Evolutionary conservation across 2,329 filamentous ascomycete species (phyloP).

Genomic region (Aspergillus sp.): DNA sequence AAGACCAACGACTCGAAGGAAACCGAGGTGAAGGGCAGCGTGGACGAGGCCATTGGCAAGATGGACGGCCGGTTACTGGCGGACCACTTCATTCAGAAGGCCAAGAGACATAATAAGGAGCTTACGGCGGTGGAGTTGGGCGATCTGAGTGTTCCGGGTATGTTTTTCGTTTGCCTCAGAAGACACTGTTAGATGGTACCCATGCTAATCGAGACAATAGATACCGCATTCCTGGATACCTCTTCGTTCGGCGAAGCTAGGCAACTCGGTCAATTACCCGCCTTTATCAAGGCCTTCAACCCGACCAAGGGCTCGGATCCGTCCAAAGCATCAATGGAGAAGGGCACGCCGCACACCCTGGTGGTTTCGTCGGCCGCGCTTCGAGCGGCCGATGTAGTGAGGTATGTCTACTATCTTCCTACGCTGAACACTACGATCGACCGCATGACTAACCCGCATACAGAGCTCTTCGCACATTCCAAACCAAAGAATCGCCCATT

Average conservation of each 20-base stretch:
- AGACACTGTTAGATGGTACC: neutral
- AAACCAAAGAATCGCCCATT: constrained; percentile 73
- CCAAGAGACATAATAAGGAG: constrained; percentile 74
- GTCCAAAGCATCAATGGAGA: constrained; percentile 64
- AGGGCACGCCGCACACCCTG: constrained; percentile 78
- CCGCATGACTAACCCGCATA: neutral
- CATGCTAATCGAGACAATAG: constrained; percentile 43
- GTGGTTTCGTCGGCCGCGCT: constrained; percentile 83
- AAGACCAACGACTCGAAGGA: constrained; percentile 24
- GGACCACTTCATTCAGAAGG: constrained; percentile 79
- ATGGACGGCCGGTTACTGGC: constrained; percentile 83
- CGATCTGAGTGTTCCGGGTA: constrained; percentile 78
- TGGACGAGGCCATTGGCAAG: constrained; percentile 76
- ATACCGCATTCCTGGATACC: constrained; percentile 74
- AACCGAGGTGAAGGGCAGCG: constrained; percentile 64
- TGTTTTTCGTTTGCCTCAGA: constrained; percentile 15
- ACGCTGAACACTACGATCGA: neutral
- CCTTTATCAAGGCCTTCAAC: constrained; percentile 67
- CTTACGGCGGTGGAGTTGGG: constrained; percentile 81
- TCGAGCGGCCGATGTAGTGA: constrained; percentile 79
- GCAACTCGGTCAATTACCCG: constrained; percentile 70
- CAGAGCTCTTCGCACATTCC: constrained; percentile 73
- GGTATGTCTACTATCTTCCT: constrained; percentile 46
- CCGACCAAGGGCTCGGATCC: constrained; percentile 60
- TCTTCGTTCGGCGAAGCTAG: constrained; percentile 69